These are phyloP conservation scores for Corchorus capsularis DNA, from an alignment of 345 rosid species.

Conservation along the genomic window DNA sequence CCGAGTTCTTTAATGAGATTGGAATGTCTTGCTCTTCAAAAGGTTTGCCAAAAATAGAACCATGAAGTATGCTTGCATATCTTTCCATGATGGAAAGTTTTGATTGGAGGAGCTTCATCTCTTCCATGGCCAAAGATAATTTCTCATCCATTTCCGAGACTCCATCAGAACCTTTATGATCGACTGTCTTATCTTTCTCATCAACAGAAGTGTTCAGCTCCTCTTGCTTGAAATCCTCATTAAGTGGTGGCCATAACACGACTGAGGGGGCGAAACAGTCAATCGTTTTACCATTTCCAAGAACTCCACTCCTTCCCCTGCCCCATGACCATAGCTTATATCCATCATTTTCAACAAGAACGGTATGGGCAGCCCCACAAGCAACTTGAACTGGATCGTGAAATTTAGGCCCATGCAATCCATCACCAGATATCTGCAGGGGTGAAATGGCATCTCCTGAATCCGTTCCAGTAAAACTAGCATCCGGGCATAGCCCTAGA, in stretches of 20 bases:
- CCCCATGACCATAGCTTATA: constrained; percentile 93
- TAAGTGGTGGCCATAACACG: constrained; percentile 65
- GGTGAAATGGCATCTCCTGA: constrained; percentile 83
- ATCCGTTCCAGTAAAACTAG: constrained; percentile 55
- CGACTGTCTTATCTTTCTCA: constrained; percentile 26
- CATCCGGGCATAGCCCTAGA: constrained; percentile 85
- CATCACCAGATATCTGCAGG: constrained; percentile 36
- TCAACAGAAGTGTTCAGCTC: constrained; percentile 17
- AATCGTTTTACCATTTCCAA: constrained; percentile 58
- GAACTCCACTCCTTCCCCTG: constrained; percentile 86
- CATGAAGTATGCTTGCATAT: constrained; percentile 80
- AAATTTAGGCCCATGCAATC: constrained; percentile 44
- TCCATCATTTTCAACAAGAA: constrained; percentile 72
- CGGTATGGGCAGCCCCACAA: constrained; percentile 94
- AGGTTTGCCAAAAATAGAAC: constrained; percentile 77
- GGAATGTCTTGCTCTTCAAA: constrained; percentile 75
- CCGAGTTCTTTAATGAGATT: constrained; percentile 43
- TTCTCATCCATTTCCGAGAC: constrained; percentile 40
- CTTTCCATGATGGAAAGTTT: constrained; percentile 68
- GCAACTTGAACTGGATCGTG: constrained; percentile 60
- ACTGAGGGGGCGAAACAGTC: constrained; percentile 54
- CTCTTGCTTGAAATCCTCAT: constrained; percentile 41
- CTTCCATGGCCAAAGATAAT: constrained; percentile 60
- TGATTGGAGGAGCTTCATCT: constrained; percentile 62
- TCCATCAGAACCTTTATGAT: constrained; percentile 28